Percentiles rank a stretch among this genome's conserved stretches.
phyloP scores from a whole-genome alignment of 2,329 filamentous ascomycete species.

The Boeremia exigua region DNA sequence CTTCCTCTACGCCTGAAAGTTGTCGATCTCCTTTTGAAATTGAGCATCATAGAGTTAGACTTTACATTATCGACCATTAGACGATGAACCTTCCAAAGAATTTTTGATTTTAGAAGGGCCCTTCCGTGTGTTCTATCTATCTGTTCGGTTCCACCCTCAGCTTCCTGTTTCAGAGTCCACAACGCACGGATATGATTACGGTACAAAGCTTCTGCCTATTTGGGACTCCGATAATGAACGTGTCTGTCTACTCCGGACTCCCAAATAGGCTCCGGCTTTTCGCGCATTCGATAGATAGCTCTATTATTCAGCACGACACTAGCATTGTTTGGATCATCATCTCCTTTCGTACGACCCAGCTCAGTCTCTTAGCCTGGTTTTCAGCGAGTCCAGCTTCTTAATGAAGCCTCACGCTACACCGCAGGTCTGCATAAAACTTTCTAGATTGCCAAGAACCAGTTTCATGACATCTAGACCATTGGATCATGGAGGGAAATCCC shows the following conservation, averaged over 20 bases:
- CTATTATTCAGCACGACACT: not conserved
- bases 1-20: not conserved
- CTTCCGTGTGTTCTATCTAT: not conserved
- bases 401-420: not conserved
- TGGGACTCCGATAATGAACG: not conserved
- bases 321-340: not conserved
- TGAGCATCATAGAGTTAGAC: not conserved
- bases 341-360: not conserved
- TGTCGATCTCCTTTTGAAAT: not conserved
- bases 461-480: not conserved
- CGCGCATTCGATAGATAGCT: not conserved
- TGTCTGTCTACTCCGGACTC: not conserved
- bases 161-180: not conserved
- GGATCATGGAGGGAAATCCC: not conserved
- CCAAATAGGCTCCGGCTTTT: not conserved
- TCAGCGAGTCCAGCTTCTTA: not conserved
- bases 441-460: not conserved
- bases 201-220: not conserved
- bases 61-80: not conserved
- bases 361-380: not conserved
- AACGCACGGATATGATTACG: not conserved
- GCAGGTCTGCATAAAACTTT: not conserved
- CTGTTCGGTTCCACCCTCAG: not conserved
- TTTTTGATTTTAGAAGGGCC: not conserved
- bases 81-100: not conserved